Percentiles rank a stretch among this genome's conserved stretches.
Evolutionary conservation across 441 rosid species (phyloP).

Genomic region (Euphorbia celastroides): DNA sequence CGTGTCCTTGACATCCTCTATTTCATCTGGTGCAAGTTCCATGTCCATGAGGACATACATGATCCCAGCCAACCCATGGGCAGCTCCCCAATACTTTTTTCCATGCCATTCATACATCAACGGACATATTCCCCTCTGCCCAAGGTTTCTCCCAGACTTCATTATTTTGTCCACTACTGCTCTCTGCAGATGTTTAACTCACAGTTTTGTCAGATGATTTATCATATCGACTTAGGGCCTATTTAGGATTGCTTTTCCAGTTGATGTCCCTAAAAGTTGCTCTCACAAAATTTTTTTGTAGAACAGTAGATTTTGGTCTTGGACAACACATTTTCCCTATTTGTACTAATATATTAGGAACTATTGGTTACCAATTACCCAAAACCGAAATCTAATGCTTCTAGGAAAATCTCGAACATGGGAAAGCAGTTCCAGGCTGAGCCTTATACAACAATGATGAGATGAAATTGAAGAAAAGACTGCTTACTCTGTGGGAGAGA

Average conservation of each 20-base stretch:
- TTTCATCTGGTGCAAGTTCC: conserved; percentile 56
- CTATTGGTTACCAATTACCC: no score
- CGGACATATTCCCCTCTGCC: conserved; percentile 44
- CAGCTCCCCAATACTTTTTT: conserved; percentile 69
- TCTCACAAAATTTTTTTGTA: no score
- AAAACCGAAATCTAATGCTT: no score
- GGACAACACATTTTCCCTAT: no score
- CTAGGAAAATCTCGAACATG: no score
- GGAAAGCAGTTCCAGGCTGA: no score
- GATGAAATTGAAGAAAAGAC: conserved; percentile 2
- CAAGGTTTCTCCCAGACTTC: conserved; percentile 41
- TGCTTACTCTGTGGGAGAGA: conserved; percentile 32
- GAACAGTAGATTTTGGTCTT: no score
- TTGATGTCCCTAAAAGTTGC: no score
- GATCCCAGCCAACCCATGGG: conserved; percentile 71
- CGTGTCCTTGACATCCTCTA: conserved; percentile 60
- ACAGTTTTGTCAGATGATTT: conserved; percentile 8
- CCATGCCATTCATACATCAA: conserved; percentile 82
- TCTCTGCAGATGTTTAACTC: conserved; percentile 34
- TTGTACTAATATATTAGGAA: no score
- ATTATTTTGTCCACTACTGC: conserved; percentile 48
- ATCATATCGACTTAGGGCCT: neutral
- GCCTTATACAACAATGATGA: neutral
- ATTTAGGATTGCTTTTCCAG: no score
- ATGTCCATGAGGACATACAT: conserved; percentile 62